Percentiles rank a stretch among this genome's conserved stretches.
phyloP scores from a whole-genome alignment of 2,329 filamentous ascomycete species.

The Tolypocladium inflatum region DNA sequence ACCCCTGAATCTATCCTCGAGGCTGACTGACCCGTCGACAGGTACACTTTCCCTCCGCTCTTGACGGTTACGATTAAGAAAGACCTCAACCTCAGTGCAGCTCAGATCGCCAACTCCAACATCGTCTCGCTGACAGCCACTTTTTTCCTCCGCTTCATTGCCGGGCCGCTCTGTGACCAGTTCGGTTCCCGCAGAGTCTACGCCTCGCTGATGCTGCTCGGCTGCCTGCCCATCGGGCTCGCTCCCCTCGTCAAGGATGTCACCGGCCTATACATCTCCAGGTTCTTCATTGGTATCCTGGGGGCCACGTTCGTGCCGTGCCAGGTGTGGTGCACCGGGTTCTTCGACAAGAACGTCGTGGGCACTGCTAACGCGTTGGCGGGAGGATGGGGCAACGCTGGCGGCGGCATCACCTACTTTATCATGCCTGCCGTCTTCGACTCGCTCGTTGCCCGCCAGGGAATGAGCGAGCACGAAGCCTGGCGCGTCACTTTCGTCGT shows the following conservation, averaged over 20 bases:
- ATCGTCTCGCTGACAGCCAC: slow-evolving; percentile 67
- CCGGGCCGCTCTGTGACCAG: slow-evolving; percentile 76
- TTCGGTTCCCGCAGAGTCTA: slow-evolving; percentile 78
- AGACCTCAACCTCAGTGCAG: slow-evolving; percentile 62
- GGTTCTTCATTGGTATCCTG: slow-evolving; percentile 75
- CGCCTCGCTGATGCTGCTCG: slow-evolving; percentile 64
- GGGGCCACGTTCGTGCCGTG: slow-evolving; percentile 75
- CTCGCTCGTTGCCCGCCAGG: slow-evolving; percentile 52
- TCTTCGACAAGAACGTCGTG: slow-evolving; percentile 88
- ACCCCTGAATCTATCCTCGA: no score
- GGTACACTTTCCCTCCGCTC: slow-evolving; percentile 79
- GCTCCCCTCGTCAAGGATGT: slow-evolving; percentile 63
- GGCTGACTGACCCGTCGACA: slow-evolving; percentile 3
- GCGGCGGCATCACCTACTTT: slow-evolving; percentile 87
- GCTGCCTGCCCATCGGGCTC: slow-evolving; percentile 72
- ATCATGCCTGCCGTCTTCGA: slow-evolving; percentile 87
- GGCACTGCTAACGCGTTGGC: slow-evolving; percentile 81
- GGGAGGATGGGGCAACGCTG: slow-evolving; percentile 77
- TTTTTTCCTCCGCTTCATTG: slow-evolving; percentile 65
- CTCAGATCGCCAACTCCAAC: slow-evolving; percentile 79
- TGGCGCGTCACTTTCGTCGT: slow-evolving; percentile 84
- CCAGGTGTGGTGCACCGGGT: slow-evolving; percentile 86
- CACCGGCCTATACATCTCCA: slow-evolving; percentile 56
- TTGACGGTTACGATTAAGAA: slow-evolving; percentile 68
- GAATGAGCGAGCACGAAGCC: slow-evolving; percentile 56